Conservation (phyloP, 148 eudicot genomes). For the Spergularia marina region DNA sequence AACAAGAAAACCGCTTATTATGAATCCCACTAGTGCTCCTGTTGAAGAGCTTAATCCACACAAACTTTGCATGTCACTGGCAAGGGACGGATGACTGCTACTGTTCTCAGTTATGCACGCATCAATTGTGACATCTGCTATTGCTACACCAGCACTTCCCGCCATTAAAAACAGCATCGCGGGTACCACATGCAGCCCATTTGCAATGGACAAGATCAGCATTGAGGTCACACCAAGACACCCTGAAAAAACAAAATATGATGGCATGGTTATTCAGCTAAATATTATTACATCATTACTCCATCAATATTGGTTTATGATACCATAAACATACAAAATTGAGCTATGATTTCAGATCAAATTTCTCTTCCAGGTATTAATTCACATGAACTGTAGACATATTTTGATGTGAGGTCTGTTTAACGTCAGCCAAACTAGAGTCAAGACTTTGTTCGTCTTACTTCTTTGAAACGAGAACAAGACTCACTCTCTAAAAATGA, state of each 20-base stretch:
- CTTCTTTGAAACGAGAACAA: neutral
- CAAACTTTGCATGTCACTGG: slow-evolving; percentile 36
- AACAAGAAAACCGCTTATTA: slow-evolving; percentile 31
- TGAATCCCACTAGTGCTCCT: slow-evolving; percentile 31
- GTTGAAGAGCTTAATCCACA: slow-evolving; percentile 35
- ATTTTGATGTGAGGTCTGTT: neutral
- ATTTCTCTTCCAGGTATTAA: neutral
- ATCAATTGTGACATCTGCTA: slow-evolving; percentile 36
- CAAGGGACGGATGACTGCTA: slow-evolving; percentile 28
- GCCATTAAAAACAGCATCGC: slow-evolving; percentile 29
- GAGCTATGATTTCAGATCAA: neutral
- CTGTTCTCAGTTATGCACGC: slow-evolving; percentile 32
- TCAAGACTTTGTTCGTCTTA: neutral
- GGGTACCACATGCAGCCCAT: slow-evolving; percentile 26
- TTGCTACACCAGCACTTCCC: slow-evolving; percentile 33
- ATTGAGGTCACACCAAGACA: slow-evolving; percentile 31
- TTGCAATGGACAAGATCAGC: slow-evolving; percentile 21
- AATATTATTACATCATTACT: neutral
- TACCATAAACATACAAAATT: neutral
- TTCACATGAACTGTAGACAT: neutral
- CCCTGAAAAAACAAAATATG: slow-evolving; percentile 13
- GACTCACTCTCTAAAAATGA: neutral
- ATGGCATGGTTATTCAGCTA: neutral
- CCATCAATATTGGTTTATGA: neutral
- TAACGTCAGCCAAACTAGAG: neutral